phyloP scores from a whole-genome alignment of 2,329 filamentous ascomycete genomes.

The Diaporthe velutina region DNA sequence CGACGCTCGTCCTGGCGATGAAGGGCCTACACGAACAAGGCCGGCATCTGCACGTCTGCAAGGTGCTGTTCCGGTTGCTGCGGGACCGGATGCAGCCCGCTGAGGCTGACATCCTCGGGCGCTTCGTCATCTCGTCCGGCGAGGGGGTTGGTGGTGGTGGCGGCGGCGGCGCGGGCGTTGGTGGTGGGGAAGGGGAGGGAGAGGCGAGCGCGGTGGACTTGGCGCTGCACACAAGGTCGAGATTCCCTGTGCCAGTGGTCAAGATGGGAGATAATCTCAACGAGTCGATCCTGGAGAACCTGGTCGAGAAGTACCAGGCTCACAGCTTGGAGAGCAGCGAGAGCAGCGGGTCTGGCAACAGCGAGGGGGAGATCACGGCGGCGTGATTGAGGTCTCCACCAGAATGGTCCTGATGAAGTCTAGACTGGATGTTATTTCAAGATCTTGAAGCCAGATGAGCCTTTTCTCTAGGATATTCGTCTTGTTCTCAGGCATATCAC shows the following conservation, averaged over 20 bases:
- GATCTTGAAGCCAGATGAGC: background rate
- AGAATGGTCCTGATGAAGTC: background rate
- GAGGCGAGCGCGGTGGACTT: background rate
- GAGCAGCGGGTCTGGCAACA: background rate
- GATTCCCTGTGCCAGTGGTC: constrained; percentile 4
- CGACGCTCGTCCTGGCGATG: constrained; percentile 16
- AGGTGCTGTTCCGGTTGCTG: constrained; percentile 14
- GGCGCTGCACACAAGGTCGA: background rate
- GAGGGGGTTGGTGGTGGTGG: no score
- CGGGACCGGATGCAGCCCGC: background rate
- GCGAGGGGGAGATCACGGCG: background rate
- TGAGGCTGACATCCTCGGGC: background rate
- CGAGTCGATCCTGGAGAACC: background rate
- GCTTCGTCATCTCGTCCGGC: background rate
- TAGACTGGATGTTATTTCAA: background rate
- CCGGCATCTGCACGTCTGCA: constrained; percentile 13
- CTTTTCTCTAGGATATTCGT: background rate
- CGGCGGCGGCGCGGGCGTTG: background rate
- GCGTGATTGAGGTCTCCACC: background rate
- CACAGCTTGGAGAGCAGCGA: background rate
- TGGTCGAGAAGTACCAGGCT: constrained; percentile 6
- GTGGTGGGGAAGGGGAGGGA: background rate
- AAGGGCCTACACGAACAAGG: constrained; percentile 9
- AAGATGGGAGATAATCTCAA: constrained; percentile 2
- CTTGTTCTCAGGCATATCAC: background rate